Base-by-base conservation (phyloP, 305 asterid genomes). In the Ruellia speciosa region DNA sequence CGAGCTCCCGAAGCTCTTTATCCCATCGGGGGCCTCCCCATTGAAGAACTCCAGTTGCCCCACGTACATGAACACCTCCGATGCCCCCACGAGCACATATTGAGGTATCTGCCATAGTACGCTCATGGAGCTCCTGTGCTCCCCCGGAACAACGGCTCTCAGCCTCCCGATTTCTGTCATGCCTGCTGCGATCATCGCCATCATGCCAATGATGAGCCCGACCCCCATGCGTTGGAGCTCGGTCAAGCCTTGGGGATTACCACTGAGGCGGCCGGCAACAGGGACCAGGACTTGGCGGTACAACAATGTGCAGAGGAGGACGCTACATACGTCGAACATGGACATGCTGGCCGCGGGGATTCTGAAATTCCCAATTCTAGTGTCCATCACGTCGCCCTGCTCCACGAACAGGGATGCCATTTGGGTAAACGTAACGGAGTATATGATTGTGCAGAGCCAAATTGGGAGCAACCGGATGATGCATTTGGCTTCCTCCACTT, bases 1-100 rank as follows among this genome's bases (percentile, higher is more conserved):
- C 6, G 74, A 69, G 70, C 74, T 69, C 18, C 69, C 74, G 19
- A 69, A 58, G 68, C 74, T 69, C 74, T 69, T 69, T 18, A 69
- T 43, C 56, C 74, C 74, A 20, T 69, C 74, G 0, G 74, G 74
- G 0, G 74, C 65, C 56, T 69, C 69, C 19, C 58, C 65, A 43
- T 69, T 69, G 53, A 69, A 69, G 51, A 69, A 69, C 46, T 68
- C 73, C 35, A 68, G 65, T 47, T 68, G 73, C 51, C 73, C 73
- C 14, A 67, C 72, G 31, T 67, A 68, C 73, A 68, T 68, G 54
- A 68, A 68, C 15, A 68, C 72, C 59, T 68, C 73, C 9, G 73
- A 68, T 7, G 64, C 60, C 7, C 73, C 73, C 0, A 68, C 68
- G 31, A 68, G 58, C 8, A 51, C 46, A 54, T 68, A 68, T 49